Evolutionary conservation across 129 eudicot genomes (phyloP).

Genomic region (Centella asiatica): DNA sequence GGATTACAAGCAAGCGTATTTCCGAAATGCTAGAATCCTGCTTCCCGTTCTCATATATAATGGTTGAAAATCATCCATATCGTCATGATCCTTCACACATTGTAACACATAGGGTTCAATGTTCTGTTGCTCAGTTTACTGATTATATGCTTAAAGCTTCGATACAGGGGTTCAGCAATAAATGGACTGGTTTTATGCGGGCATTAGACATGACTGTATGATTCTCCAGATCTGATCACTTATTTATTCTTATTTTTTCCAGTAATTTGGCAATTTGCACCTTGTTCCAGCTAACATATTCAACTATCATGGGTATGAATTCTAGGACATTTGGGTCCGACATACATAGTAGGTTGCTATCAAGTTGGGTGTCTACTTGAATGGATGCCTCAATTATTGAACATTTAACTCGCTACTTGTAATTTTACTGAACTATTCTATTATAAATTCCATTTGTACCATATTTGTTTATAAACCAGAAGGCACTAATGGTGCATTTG

Average conservation of each 20-base stretch:
- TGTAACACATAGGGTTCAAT: constrained; percentile 74
- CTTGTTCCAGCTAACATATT: background rate
- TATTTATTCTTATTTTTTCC: background rate
- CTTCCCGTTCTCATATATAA: constrained; percentile 58
- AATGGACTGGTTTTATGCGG: constrained; percentile 40
- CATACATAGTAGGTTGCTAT: background rate
- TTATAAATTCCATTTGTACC: background rate
- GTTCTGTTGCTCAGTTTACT: constrained; percentile 46
- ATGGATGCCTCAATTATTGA: background rate
- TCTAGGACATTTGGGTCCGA: background rate
- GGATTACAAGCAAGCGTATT: constrained; percentile 80
- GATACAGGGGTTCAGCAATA: constrained; percentile 24
- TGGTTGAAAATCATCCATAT: constrained; percentile 74
- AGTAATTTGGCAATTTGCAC: background rate
- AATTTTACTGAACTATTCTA: background rate
- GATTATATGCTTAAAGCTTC: constrained; percentile 38
- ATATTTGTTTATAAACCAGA: no score
- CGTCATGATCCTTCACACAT: constrained; percentile 94
- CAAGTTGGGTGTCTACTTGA: background rate
- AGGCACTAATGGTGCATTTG: background rate
- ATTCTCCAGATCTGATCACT: constrained; percentile 2
- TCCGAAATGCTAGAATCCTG: constrained; percentile 62
- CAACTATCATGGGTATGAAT: background rate
- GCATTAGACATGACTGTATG: constrained; percentile 59
- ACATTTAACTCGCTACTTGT: background rate